Evolutionary conservation across 2,329 filamentous ascomycete species (phyloP).

Genomic region (Paecilomyces fulvus): DNA sequence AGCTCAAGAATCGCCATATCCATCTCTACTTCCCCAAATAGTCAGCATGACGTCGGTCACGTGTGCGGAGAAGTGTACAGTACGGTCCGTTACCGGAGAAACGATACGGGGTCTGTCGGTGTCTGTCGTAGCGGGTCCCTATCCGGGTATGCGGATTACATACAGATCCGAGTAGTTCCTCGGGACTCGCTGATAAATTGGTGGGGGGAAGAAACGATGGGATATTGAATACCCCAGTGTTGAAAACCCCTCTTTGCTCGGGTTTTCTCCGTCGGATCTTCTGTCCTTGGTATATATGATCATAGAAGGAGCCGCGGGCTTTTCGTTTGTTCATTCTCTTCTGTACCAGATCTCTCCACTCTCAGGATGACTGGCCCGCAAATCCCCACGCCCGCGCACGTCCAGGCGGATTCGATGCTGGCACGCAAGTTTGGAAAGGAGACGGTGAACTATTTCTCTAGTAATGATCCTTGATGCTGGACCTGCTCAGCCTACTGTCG

Average conservation of each 20-base stretch:
- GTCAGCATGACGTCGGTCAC: conserved; percentile 14
- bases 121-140: not conserved
- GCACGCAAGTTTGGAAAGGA: conserved; percentile 42
- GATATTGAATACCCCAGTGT: not conserved
- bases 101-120: not conserved
- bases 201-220: not conserved
- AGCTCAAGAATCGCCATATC: not conserved
- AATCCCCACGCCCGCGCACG: conserved; percentile 51
- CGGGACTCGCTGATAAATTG: not conserved
- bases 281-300: not conserved
- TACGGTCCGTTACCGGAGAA: not conserved
- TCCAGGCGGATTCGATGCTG: conserved; percentile 49
- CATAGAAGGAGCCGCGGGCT: not conserved
- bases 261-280: not conserved
- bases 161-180: not conserved
- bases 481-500: not conserved
- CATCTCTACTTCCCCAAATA: not conserved
- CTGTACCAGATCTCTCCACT: not conserved
- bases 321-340: not conserved
- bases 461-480: conserved; percentile 18
- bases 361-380: conserved; percentile 12
- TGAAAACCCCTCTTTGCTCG: not conserved
- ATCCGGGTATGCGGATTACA: not conserved
- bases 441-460: conserved; percentile 44
- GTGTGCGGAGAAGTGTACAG: conserved; percentile 21